Conservation (phyloP, 192 early-diverging fungal species). For the Linnemannia hyalina region DNA sequence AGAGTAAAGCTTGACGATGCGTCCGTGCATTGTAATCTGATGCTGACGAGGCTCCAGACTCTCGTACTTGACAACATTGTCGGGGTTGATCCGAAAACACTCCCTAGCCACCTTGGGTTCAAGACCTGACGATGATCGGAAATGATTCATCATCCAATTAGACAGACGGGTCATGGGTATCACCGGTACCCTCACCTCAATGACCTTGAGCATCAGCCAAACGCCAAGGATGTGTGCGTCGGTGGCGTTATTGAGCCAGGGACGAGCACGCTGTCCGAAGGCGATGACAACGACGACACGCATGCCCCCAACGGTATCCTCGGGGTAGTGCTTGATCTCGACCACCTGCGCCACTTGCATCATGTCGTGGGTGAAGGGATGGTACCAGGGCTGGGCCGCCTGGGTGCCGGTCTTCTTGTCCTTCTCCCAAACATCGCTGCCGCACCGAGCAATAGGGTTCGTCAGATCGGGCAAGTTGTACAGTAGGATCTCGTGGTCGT, state of each 20-base stretch:
- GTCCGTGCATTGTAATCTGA: conserved; percentile 9
- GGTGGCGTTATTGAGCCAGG: neutral
- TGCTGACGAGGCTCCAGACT: conserved; percentile 11
- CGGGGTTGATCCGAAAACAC: neutral
- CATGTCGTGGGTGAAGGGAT: neutral
- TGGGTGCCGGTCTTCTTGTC: neutral
- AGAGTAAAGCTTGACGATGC: conserved; percentile 33
- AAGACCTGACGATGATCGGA: neutral
- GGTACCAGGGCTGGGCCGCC: neutral
- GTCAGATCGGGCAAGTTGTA: conserved; percentile 36
- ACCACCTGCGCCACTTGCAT: conserved; percentile 20
- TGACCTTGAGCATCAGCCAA: conserved; percentile 24
- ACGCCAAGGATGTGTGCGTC: conserved; percentile 27
- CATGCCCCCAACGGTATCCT: conserved; percentile 6
- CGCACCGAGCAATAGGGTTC: conserved; percentile 26
- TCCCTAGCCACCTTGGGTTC: neutral
- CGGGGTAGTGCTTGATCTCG: conserved; percentile 42
- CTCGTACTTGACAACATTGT: neutral
- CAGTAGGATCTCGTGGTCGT: conserved; percentile 19
- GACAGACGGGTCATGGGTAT: neutral
- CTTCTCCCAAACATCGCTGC: conserved; percentile 20
- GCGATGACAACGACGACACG: conserved; percentile 38
- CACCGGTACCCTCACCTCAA: conserved; percentile 34
- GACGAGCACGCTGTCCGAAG: conserved; percentile 29
- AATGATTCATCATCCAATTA: neutral